These are phyloP conservation scores for Chlamydomonas incerta DNA, from an alignment of 139 green algal genomes.

Conservation along the genomic window DNA sequence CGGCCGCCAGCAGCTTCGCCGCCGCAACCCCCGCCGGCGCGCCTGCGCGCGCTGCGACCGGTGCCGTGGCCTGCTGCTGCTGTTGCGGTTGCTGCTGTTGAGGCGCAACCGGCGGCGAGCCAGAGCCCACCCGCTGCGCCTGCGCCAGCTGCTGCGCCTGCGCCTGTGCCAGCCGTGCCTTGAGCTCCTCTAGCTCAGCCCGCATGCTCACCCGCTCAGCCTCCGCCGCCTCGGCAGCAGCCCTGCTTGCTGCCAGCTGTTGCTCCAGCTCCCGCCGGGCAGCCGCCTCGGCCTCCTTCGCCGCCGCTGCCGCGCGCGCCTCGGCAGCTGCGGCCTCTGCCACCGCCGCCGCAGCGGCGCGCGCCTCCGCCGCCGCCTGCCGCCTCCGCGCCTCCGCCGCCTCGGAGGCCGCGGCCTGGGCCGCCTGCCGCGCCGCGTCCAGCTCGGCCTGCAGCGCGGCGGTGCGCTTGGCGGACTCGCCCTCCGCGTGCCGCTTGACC, in stretches of 20 bases:
- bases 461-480: neutral
- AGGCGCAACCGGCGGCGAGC: no score
- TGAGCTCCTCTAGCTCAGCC: neutral
- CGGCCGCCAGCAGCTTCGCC: neutral
- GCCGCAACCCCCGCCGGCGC: no score
- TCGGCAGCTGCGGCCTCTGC: neutral
- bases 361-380: neutral
- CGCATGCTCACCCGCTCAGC: neutral
- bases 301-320: neutral
- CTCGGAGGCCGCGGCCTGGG: neutral
- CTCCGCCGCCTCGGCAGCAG: neutral
- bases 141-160: neutral
- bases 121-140: neutral
- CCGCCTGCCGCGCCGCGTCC: no score
- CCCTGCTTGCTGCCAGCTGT: neutral
- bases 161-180: neutral
- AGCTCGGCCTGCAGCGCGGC: neutral
- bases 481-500: neutral
- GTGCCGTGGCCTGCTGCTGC: no score
- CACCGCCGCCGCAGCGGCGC: neutral
- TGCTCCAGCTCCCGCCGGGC: neutral
- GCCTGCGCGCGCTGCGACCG: no score
- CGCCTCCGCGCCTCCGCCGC: neutral
- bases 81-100: no score
- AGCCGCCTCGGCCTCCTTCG: neutral